Percentiles rank a stretch among this genome's conserved stretches.
These are phyloP conservation scores for Annulohypoxylon moriforme DNA, from an alignment of 495 filamentous ascomycete species.

Conservation along the genomic window DNA sequence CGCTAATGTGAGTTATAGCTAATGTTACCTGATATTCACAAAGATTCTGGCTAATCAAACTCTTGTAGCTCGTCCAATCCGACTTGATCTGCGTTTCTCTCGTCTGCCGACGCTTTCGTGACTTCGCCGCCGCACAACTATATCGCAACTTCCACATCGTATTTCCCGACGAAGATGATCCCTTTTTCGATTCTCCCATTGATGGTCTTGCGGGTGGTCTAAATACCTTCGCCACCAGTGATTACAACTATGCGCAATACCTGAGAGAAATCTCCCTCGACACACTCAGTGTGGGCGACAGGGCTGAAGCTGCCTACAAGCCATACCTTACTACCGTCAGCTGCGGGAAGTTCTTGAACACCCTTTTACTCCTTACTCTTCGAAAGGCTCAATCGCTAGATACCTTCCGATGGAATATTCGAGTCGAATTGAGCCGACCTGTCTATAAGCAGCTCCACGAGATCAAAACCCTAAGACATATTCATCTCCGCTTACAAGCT, in stretches of 20 bases:
- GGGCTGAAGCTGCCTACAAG: conserved; percentile 59
- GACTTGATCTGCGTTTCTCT: conserved; percentile 66
- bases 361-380: conserved; percentile 65
- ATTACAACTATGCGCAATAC: conserved; percentile 69
- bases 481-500: conserved; percentile 68
- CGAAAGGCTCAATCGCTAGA: conserved; percentile 65
- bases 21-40: not conserved
- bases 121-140: conserved; percentile 65
- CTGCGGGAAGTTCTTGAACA: conserved; percentile 72
- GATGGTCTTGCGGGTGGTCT: conserved; percentile 66
- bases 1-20: conserved; percentile 52
- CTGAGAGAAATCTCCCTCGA: conserved; percentile 63
- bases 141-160: conserved; percentile 69
- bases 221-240: conserved; percentile 68
- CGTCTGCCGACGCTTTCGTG: conserved; percentile 65
- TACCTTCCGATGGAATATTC: conserved; percentile 70
- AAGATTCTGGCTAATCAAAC: conserved; percentile 22
- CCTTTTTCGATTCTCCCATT: conserved; percentile 56
- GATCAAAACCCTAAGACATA: conserved; percentile 62
- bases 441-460: conserved; percentile 68
- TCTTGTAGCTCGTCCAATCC: conserved; percentile 49
- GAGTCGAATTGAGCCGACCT: conserved; percentile 68
- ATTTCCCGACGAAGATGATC: conserved; percentile 66
- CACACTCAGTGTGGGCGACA: conserved; percentile 57
- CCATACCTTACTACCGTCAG: conserved; percentile 59